A percentile compares a stretch with the other conserved stretches of the same genome.
These are phyloP conservation scores for Colletotrichum tofieldiae DNA, from an alignment of 2,329 filamentous ascomycete genomes.

Conservation along the genomic window DNA sequence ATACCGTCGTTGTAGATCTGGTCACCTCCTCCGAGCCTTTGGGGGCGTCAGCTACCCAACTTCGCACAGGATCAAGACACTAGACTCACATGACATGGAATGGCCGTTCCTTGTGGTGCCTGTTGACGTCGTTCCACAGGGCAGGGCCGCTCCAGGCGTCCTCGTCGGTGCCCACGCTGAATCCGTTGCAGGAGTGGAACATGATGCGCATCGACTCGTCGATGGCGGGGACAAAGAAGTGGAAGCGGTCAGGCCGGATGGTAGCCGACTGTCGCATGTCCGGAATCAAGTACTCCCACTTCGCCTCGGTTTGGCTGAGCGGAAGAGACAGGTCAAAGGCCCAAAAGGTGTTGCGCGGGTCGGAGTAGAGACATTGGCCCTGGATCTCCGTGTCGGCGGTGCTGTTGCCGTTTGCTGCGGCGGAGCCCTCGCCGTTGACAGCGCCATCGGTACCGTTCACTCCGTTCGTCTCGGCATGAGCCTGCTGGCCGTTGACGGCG, in stretches of 20 bases:
- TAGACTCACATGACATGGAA: constrained; percentile 87
- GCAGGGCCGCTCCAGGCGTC: constrained; percentile 91
- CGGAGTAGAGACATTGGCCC: constrained; percentile 75
- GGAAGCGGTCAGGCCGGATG: constrained; percentile 72
- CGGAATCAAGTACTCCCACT: constrained; percentile 85
- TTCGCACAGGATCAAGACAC: neutral
- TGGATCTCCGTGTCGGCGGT: constrained; percentile 55
- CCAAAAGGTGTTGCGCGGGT: constrained; percentile 88
- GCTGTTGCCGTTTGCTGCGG: constrained; percentile 46
- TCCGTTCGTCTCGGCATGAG: constrained; percentile 48
- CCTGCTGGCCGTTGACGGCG: constrained; percentile 46
- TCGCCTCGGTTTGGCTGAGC: constrained; percentile 77
- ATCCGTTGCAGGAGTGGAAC: constrained; percentile 99
- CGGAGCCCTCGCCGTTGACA: constrained; percentile 50
- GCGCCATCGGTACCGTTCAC: constrained; percentile 49
- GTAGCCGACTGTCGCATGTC: constrained; percentile 74
- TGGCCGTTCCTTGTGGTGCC: constrained; percentile 83
- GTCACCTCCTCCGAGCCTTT: constrained; percentile 85
- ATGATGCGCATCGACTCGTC: constrained; percentile 96
- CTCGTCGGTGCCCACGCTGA: constrained; percentile 89
- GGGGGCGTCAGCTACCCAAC: constrained; percentile 61
- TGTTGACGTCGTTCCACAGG: constrained; percentile 93
- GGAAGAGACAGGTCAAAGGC: constrained; percentile 87
- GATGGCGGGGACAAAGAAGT: constrained; percentile 87
- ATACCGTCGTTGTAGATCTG: constrained; percentile 98